A percentile compares a stretch with the other conserved stretches of the same genome.
Evolutionary conservation across 2,329 filamentous ascomycete species (phyloP).

Genomic region (Penicillium sclerotiorum): DNA sequence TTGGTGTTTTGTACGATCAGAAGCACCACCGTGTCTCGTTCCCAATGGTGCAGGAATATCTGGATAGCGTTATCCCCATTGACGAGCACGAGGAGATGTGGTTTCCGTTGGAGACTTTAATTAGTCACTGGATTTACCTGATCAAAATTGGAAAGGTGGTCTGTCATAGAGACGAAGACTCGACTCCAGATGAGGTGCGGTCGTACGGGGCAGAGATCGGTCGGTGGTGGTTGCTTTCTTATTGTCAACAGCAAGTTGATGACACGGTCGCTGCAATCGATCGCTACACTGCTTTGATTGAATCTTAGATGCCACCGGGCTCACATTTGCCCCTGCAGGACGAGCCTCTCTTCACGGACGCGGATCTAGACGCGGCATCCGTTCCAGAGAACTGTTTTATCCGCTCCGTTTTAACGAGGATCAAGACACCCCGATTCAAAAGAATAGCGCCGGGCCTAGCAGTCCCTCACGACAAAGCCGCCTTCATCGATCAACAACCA

Average conservation of each 20-base stretch:
- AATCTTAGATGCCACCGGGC: constrained; percentile 10
- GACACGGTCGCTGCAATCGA: constrained; percentile 27
- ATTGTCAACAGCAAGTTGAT: constrained; percentile 31
- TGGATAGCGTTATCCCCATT: constrained; percentile 16
- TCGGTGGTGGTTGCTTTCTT: constrained; percentile 35
- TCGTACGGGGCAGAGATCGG: constrained; percentile 22
- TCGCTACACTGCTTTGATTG: constrained; percentile 22
- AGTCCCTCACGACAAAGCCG: constrained; percentile 14
- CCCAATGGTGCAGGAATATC: constrained; percentile 13
- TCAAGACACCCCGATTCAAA: constrained; percentile 23
- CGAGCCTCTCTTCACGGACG: background rate
- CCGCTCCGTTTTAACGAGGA: constrained; percentile 22
- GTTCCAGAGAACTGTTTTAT: constrained; percentile 16
- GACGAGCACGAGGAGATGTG: constrained; percentile 21
- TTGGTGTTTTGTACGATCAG: constrained; percentile 35
- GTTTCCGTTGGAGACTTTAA: constrained; percentile 30
- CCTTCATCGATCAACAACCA: constrained; percentile 24
- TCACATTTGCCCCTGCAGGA: background rate
- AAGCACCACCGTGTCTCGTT: constrained; percentile 13
- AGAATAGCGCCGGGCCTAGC: constrained; percentile 20
- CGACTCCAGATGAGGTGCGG: background rate
- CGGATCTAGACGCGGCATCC: constrained; percentile 13
- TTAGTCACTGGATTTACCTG: constrained; percentile 27
- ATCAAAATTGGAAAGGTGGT: constrained; percentile 23
- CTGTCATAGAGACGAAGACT: background rate